Percentiles rank a stretch among this genome's conserved stretches.
Evolutionary conservation across 805 yeast species (phyloP).

Genomic region (Sungouiella blattae): DNA sequence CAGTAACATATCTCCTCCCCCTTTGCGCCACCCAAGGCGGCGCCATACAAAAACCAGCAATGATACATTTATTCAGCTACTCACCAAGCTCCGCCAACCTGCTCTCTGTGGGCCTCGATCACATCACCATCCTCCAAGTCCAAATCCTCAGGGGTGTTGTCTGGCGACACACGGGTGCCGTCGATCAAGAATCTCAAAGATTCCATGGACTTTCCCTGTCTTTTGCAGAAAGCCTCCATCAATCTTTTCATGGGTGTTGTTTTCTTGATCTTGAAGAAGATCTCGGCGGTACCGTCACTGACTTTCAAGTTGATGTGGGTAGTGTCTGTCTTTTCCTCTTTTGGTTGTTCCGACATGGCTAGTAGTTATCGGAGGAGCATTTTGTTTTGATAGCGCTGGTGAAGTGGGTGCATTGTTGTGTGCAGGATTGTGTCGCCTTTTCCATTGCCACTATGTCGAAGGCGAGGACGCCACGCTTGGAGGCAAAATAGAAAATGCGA

Average conservation of each 20-base stretch:
- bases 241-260: constrained; percentile 89
- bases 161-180: constrained; percentile 85
- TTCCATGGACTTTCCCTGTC: constrained; percentile 86
- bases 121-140: constrained; percentile 95
- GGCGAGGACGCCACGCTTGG: too few species aligned
- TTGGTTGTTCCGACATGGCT: constrained; percentile 18
- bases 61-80: constrained; percentile 1
- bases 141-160: constrained; percentile 87
- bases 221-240: constrained; percentile 97
- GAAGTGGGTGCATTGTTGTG: too few species aligned
- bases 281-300: constrained; percentile 89
- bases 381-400: constrained; percentile 1
- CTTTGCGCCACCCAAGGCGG: too few species aligned
- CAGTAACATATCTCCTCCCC: too few species aligned
- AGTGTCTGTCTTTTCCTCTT: constrained; percentile 17
- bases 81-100: constrained; percentile 56
- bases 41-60: neutral
- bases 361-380: constrained; percentile 2
- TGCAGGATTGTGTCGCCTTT: too few species aligned
- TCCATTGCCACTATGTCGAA: too few species aligned
- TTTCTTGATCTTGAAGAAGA: constrained; percentile 91
- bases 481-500: too few species aligned
- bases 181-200: constrained; percentile 88
- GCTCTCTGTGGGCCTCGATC: constrained; percentile 96
- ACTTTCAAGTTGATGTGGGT: constrained; percentile 92